A percentile compares a stretch with the other conserved stretches of the same genome.
Evolutionary conservation across 371 early-diverging fungal genomes (phyloP).

Genomic region (Mucor velutinosus): DNA sequence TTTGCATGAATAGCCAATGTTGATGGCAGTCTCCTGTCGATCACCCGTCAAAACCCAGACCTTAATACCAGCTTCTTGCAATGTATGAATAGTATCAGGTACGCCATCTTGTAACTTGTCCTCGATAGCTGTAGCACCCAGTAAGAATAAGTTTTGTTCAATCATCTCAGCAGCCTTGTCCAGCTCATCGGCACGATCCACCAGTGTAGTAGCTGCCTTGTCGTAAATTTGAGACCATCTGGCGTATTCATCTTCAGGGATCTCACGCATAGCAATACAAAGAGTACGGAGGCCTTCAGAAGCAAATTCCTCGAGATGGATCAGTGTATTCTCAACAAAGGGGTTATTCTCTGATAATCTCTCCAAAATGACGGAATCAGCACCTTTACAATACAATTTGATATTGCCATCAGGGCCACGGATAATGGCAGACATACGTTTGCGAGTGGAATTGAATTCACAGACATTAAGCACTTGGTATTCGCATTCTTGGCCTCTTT

Average conservation of each 20-base stretch:
- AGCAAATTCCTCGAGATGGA: conserved; percentile 86
- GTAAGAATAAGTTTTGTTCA: conserved; percentile 86
- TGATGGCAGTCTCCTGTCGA: conserved; percentile 92
- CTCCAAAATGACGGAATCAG: conserved; percentile 97
- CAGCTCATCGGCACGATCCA: conserved; percentile 84
- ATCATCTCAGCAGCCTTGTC: conserved; percentile 94
- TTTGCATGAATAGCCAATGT: conserved; percentile 92
- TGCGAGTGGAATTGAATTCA: conserved; percentile 97
- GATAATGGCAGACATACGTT: conserved; percentile 96
- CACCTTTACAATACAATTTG: conserved; percentile 97
- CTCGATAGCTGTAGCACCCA: conserved; percentile 99
- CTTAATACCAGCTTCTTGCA: conserved; percentile 93
- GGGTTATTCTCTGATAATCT: conserved; percentile 77
- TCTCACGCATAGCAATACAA: conserved; percentile 91
- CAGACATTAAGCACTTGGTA: conserved; percentile 92
- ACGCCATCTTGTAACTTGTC: conserved; percentile 99
- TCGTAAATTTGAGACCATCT: conserved; percentile 85
- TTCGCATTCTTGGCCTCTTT: conserved; percentile 67
- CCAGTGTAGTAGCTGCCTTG: conserved; percentile 87
- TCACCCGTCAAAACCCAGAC: conserved; percentile 98
- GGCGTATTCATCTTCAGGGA: conserved; percentile 87
- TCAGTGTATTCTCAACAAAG: conserved; percentile 77
- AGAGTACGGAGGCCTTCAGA: conserved; percentile 92
- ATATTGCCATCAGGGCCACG: conserved; percentile 90
- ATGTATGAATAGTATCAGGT: conserved; percentile 94